Percentiles rank a stretch among this genome's conserved stretches.
Evolutionary conservation across 2,329 filamentous ascomycete species (phyloP).

Genomic region (Aspergillus pseudoviridinutans): DNA sequence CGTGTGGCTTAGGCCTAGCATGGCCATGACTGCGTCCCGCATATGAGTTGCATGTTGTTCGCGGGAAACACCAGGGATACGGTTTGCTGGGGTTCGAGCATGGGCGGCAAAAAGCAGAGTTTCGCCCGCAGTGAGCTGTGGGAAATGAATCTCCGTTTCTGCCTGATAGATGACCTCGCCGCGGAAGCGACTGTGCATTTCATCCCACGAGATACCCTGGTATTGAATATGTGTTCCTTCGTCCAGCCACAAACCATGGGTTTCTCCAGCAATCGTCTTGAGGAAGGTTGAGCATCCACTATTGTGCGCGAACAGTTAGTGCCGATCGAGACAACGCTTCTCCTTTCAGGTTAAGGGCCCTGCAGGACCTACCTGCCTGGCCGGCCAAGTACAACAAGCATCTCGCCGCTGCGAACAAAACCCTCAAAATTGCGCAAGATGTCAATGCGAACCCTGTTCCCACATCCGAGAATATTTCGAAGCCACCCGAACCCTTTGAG

Average conservation of each 20-base stretch:
- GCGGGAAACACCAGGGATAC: constrained; percentile 37
- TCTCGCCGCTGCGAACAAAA: constrained; percentile 52
- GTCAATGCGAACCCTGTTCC: constrained; percentile 45
- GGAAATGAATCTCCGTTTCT: constrained; percentile 78
- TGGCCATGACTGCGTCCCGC: constrained; percentile 50
- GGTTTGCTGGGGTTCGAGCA: constrained; percentile 49
- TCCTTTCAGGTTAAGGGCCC: background rate
- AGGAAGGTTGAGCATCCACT: constrained; percentile 72
- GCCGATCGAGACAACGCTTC: background rate
- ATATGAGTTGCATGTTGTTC: constrained; percentile 46
- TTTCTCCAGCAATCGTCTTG: constrained; percentile 80
- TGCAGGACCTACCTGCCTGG: constrained; percentile 35
- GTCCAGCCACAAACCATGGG: constrained; percentile 72
- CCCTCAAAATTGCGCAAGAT: constrained; percentile 64
- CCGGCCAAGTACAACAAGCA: constrained; percentile 52
- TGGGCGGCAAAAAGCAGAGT: constrained; percentile 72
- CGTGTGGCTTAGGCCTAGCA: constrained; percentile 54
- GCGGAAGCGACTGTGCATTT: constrained; percentile 74
- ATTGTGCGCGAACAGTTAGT: constrained; percentile 1
- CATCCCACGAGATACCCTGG: constrained; percentile 58
- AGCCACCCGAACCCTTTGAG: constrained; percentile 31
- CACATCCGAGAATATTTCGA: constrained; percentile 24
- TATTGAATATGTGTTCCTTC: constrained; percentile 74
- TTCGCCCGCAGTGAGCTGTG: constrained; percentile 70
- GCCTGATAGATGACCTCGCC: constrained; percentile 83